Percentiles rank a stretch among this genome's conserved stretches.
Evolutionary conservation across 805 yeast genomes (phyloP).

Genomic region (Pichia insulana): DNA sequence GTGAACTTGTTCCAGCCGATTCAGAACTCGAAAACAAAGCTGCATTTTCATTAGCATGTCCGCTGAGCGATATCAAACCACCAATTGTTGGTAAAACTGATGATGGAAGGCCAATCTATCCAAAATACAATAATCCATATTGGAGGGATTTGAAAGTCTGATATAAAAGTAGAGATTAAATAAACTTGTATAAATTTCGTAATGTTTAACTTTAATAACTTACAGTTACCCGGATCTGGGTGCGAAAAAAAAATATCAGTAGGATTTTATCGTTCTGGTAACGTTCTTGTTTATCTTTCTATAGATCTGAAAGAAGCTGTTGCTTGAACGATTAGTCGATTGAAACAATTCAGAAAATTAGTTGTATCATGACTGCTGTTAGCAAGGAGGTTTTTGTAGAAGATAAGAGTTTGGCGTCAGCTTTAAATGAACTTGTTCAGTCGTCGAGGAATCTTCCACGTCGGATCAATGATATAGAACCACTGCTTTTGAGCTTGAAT

Average conservation of each 20-base stretch:
- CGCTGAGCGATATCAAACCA: slow-evolving; percentile 3
- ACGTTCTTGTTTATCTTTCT: too few relatives aligned
- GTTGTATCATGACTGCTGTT: background rate
- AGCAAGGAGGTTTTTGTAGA: background rate
- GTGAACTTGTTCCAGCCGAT: slow-evolving; percentile 17
- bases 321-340: too few relatives aligned
- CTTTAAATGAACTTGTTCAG: slow-evolving; percentile 67
- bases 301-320: too few relatives aligned
- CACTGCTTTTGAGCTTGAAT: slow-evolving; percentile 69
- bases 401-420: slow-evolving; percentile 1
- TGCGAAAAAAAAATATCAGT: too few relatives aligned
- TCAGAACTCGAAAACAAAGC: slow-evolving; percentile 9
- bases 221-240: slow-evolving; percentile 10
- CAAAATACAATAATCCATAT: slow-evolving; percentile 18
- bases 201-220: too few relatives aligned
- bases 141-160: slow-evolving; percentile 14
- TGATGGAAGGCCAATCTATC: background rate
- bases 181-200: too few relatives aligned
- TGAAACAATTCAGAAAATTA: too few relatives aligned
- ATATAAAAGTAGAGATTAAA: too few relatives aligned
- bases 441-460: slow-evolving; percentile 69
- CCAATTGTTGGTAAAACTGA: background rate
- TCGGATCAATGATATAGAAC: slow-evolving; percentile 57
- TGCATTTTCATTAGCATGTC: slow-evolving; percentile 13
- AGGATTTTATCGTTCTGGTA: too few relatives aligned